Conservation (phyloP, 805 yeast genomes). For the Saccharomyces mikatae region DNA sequence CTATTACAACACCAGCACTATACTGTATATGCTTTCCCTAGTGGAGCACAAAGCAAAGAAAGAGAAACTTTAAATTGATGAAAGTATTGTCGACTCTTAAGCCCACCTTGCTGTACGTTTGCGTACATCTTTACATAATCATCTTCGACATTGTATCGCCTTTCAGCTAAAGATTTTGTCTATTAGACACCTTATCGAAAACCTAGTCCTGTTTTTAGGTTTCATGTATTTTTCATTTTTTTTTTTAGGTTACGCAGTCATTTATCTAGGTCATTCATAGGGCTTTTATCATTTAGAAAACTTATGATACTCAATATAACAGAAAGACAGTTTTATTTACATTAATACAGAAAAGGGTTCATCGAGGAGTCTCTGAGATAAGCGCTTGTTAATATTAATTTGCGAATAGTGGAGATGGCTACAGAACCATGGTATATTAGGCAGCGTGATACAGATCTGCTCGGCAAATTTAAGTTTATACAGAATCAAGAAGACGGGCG, state of each 20-base stretch:
- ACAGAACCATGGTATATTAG: constrained; percentile 21
- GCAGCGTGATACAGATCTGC: constrained; percentile 20
- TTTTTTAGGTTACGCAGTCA: background rate
- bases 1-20: background rate
- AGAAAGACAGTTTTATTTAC: background rate
- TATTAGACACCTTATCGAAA: background rate
- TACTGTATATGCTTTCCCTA: background rate
- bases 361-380: background rate
- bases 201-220: background rate
- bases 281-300: background rate
- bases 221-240: background rate
- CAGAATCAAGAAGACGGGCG: constrained; percentile 33
- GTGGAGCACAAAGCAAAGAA: background rate
- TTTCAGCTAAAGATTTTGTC: background rate
- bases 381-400: background rate
- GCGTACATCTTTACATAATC: background rate
- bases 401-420: background rate
- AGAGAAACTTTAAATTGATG: background rate
- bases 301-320: background rate
- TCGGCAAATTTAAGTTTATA: constrained; percentile 28
- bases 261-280: background rate
- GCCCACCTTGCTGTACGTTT: background rate
- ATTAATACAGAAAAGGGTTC: background rate
- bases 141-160: background rate
- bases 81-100: background rate